Base-by-base conservation (phyloP, 768 basidiomycete species). In the Collybiopsis confluens region DNA sequence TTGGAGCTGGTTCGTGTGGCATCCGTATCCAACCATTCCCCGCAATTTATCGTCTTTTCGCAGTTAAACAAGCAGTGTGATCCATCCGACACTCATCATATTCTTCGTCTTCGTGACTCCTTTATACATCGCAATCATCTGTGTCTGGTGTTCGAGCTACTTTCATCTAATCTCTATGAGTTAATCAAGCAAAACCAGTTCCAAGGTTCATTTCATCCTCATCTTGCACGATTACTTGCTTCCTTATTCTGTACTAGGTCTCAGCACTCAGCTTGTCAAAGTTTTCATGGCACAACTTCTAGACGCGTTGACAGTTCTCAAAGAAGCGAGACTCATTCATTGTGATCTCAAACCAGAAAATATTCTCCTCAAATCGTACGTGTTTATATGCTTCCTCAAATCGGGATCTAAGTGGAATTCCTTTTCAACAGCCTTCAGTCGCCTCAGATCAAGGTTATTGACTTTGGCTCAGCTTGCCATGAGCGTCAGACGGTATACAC, bases 101-200 rank as follows among this genome's bases (percentile, higher is more conserved):
- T 99, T 59, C 79, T 99, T 48, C 89, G 97, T 28, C 77, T 99
- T 61, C 86, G 86, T 15, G 97, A 98, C 69, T 92, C 90, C 0
- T 99, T 99, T 73, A 97, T 96, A 54, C 97, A 99, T 72, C 85
- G 90, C 63, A 92, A 81, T 59, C 97, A 99, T 69, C 79, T 99
- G 42, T 99, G 97, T 70, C 88, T 99, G 59, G 96, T 98, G 51
- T 98, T 98, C 64, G 96, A 99, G 69, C 80, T 98, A 45, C 81
- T 99, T 9, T 95, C 93, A 6, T 97, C 93, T 28, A 99, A 99
- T 64, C 78, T 99, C 54, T 99, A 98, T 75, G 97, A 99, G 69
- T 81, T 99, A 65, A 98, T 99, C 82, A 99, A 99, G 75, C 97
- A 99, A 73, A 99, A 99, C 70, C 92, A 95, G 66, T 99, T 98